These are phyloP conservation scores for Porphyra umbilicalis DNA, from an alignment of 31 red algal species.

Conservation along the genomic window DNA sequence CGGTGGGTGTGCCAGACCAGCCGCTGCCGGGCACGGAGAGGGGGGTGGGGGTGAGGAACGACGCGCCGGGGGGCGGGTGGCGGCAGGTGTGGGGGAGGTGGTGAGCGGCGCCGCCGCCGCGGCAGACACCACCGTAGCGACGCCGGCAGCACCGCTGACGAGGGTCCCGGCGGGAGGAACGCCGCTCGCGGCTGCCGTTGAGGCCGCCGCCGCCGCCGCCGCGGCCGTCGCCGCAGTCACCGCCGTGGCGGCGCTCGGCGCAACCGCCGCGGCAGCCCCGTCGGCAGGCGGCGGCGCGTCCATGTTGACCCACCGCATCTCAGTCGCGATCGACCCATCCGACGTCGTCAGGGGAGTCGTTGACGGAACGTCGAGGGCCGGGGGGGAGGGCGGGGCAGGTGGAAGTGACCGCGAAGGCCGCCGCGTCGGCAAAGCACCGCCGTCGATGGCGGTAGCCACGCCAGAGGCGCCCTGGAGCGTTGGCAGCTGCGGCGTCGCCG, in stretches of 20 bases:
- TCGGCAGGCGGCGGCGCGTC: background rate
- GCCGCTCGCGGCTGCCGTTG: too few species aligned
- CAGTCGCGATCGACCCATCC: background rate
- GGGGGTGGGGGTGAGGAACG: background rate
- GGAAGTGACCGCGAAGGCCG: background rate
- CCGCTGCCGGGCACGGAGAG: background rate
- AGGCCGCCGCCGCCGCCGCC: background rate
- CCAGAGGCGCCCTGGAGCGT: too few species aligned
- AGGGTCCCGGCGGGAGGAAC: too few species aligned
- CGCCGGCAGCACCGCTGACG: too few species aligned
- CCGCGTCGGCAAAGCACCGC: too few species aligned
- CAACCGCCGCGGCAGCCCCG: background rate
- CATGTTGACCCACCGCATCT: background rate
- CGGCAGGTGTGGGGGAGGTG: background rate
- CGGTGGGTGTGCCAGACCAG: background rate
- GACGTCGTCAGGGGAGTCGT: background rate
- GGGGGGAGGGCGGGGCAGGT: background rate
- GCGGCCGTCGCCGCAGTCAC: background rate
- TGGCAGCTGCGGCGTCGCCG: too few species aligned
- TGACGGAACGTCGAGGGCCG: background rate
- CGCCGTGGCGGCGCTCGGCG: background rate
- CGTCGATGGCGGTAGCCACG: too few species aligned
- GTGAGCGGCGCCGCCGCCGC: background rate
- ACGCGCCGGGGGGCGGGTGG: background rate
- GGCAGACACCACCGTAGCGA: background rate